Conservation (phyloP, 1,139 yeast genomes). For the Casaregolazyma suthepensis region DNA sequence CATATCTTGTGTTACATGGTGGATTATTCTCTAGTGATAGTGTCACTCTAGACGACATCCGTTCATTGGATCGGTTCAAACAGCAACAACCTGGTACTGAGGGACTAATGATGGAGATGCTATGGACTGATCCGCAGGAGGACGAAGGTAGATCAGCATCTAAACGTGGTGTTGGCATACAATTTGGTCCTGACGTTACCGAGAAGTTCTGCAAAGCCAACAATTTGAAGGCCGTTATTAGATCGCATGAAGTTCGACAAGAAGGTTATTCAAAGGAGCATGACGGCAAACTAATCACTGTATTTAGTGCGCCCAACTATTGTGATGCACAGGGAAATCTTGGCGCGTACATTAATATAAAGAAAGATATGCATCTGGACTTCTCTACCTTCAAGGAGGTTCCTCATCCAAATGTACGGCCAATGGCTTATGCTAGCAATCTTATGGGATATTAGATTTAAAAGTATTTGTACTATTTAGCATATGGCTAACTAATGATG, state of each 20-base stretch:
- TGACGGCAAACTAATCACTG: conserved; percentile 77
- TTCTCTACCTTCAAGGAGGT: conserved; percentile 68
- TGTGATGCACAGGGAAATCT: conserved; percentile 87
- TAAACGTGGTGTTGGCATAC: conserved; percentile 91
- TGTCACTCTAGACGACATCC: conserved; percentile 67
- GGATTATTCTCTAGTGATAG: conserved; percentile 81
- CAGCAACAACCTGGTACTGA: conserved; percentile 82
- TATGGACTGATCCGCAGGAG: conserved; percentile 96
- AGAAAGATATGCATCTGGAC: conserved; percentile 51
- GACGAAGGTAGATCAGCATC: conserved; percentile 76
- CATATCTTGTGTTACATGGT: conserved; percentile 89
- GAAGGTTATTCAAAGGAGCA: conserved; percentile 87
- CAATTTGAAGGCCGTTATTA: conserved; percentile 67
- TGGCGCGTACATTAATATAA: conserved; percentile 78
- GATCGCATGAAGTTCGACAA: conserved; percentile 95
- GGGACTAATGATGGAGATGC: conserved; percentile 91
- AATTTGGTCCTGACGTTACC: conserved; percentile 95
- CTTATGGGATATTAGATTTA: conserved; percentile 28
- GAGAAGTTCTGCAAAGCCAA: conserved; percentile 67
- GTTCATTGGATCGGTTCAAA: conserved; percentile 57
- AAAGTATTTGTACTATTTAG: not conserved
- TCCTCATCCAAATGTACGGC: conserved; percentile 84
- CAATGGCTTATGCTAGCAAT: conserved; percentile 79
- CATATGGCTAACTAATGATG: not conserved
- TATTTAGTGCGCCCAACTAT: conserved; percentile 95